phyloP scores from a whole-genome alignment of 495 filamentous ascomycete species.

The Neurospora tetrasperma region DNA sequence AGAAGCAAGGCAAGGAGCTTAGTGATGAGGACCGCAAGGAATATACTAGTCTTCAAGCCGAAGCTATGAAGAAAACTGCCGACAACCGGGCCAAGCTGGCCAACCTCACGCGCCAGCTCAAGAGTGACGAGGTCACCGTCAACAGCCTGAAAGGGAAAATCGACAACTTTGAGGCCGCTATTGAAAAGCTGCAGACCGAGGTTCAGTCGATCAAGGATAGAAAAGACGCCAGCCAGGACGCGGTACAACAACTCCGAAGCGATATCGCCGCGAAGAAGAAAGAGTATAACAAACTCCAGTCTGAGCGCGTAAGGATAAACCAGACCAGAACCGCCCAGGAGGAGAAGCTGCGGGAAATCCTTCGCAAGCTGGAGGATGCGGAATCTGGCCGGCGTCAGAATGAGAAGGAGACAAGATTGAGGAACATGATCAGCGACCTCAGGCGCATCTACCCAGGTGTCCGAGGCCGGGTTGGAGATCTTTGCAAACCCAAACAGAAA shows the following conservation, averaged over 20 bases:
- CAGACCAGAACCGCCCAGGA: constrained; percentile 80
- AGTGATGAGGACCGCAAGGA: constrained; percentile 81
- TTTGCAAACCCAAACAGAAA: constrained; percentile 93
- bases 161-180: constrained; percentile 60
- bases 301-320: constrained; percentile 68
- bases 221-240: constrained; percentile 45
- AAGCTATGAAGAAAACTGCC: constrained; percentile 77
- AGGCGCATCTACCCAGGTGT: constrained; percentile 91
- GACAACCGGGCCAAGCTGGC: constrained; percentile 74
- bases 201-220: constrained; percentile 58
- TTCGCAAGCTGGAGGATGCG: constrained; percentile 69
- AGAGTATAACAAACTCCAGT: constrained; percentile 71
- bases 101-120: constrained; percentile 71
- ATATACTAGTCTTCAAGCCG: constrained; percentile 74
- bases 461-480: constrained; percentile 77
- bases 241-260: constrained; percentile 54
- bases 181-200: constrained; percentile 64
- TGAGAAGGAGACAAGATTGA: constrained; percentile 64
- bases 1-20: constrained; percentile 75
- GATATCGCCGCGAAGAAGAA: constrained; percentile 88
- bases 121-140: constrained; percentile 80
- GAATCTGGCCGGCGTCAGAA: constrained; percentile 74
- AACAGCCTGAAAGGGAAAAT: constrained; percentile 81
- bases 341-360: constrained; percentile 74
- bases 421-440: constrained; percentile 70